A percentile compares a stretch with the other conserved stretches of the same genome.
These are phyloP conservation scores for Suillus subalutaceus DNA, from an alignment of 768 basidiomycete genomes.

Conservation along the genomic window DNA sequence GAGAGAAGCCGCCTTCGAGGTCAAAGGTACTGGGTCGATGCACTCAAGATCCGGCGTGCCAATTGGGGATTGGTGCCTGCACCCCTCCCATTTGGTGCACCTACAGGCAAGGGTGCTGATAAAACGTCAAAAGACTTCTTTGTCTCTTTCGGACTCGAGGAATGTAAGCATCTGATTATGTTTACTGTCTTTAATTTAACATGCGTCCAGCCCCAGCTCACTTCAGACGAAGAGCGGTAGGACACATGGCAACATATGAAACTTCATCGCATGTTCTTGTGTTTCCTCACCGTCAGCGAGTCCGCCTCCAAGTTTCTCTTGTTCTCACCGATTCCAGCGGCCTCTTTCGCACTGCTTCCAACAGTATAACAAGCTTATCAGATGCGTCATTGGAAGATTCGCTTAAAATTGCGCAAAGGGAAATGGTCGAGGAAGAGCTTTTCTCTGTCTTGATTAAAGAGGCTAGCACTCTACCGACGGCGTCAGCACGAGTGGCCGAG, in stretches of 20 bases:
- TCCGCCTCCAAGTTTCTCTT: conserved; percentile 65
- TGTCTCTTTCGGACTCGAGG: conserved; percentile 79
- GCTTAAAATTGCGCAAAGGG: conserved; percentile 64
- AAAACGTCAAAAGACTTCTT: conserved; percentile 82
- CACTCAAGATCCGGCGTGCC: conserved; percentile 69
- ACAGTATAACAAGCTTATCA: conserved; percentile 35
- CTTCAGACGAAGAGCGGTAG: conserved; percentile 73
- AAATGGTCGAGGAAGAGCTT: conserved; percentile 80
- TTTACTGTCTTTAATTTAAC: conserved; percentile 8
- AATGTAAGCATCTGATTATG: conserved; percentile 55
- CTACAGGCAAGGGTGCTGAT: conserved; percentile 76
- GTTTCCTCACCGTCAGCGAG: conserved; percentile 67
- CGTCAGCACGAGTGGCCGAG: conserved; percentile 78
- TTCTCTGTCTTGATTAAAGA: conserved; percentile 75
- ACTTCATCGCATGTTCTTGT: conserved; percentile 46
- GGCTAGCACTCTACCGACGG: conserved; percentile 75
- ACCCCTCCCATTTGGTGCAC: conserved; percentile 70
- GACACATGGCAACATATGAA: conserved; percentile 58
- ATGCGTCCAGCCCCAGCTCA: conserved; percentile 55
- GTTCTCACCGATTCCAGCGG: conserved; percentile 38
- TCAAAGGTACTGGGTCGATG: conserved; percentile 83
- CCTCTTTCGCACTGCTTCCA: conserved; percentile 36
- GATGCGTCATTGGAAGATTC: conserved; percentile 49
- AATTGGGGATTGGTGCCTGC: conserved; percentile 86
- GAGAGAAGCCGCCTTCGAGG: conserved; percentile 61